Evolutionary conservation across 1,139 yeast species (phyloP).

Genomic region (Geotrichum candidum): DNA sequence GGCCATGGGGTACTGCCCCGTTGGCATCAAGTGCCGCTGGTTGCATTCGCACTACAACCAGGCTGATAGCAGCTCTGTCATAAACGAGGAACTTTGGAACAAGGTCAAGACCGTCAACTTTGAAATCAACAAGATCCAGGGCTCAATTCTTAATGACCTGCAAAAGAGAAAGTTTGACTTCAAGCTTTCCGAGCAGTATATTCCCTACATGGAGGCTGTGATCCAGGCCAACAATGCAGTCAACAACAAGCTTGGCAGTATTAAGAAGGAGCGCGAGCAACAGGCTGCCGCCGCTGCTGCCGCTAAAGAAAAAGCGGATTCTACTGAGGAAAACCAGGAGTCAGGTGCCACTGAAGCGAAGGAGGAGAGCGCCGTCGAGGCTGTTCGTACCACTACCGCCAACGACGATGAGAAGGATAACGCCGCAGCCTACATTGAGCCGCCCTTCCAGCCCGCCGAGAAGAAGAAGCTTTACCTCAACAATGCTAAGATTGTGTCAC

Average conservation of each 20-base stretch:
- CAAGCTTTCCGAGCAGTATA: constrained; percentile 48
- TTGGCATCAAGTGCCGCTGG: constrained; percentile 92
- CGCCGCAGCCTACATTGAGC: constrained; percentile 59
- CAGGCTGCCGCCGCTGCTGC: background rate
- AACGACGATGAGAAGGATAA: constrained; percentile 32
- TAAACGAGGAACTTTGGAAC: constrained; percentile 37
- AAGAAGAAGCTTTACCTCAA: constrained; percentile 66
- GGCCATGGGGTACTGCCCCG: constrained; percentile 83
- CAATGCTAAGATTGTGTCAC: constrained; percentile 82
- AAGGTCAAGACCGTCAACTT: constrained; percentile 43
- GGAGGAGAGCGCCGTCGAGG: constrained; percentile 16
- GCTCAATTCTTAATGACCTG: constrained; percentile 48
- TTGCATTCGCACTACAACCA: constrained; percentile 59
- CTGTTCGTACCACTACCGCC: background rate
- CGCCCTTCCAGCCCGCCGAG: constrained; percentile 74
- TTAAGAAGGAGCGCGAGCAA: constrained; percentile 1
- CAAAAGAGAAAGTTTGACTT: constrained; percentile 60
- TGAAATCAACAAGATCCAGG: constrained; percentile 62
- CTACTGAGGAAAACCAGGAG: constrained; percentile 32
- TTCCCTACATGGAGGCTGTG: constrained; percentile 51
- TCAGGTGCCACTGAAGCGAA: constrained; percentile 28
- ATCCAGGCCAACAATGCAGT: constrained; percentile 29
- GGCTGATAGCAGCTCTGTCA: constrained; percentile 1
- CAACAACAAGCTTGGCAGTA: constrained; percentile 8
- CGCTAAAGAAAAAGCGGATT: background rate